Evolutionary conservation across 495 filamentous ascomycete species (phyloP).

Genomic region (Talaromyces borbonicus): DNA sequence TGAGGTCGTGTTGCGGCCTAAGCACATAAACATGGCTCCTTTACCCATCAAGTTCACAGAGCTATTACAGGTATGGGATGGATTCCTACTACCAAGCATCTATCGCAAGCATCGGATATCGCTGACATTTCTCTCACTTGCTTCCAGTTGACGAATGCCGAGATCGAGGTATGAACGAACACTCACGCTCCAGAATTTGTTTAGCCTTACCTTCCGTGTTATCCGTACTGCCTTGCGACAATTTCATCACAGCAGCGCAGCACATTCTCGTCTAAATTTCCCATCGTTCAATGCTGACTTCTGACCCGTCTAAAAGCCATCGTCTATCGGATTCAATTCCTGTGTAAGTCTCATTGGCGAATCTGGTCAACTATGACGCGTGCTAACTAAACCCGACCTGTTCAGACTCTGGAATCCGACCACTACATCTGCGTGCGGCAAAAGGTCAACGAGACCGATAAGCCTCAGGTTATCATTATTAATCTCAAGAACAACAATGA

Average conservation of each 20-base stretch:
- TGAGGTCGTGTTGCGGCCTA: constrained; percentile 40
- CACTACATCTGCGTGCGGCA: constrained; percentile 91
- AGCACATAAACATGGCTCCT: constrained; percentile 52
- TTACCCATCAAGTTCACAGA: constrained; percentile 94
- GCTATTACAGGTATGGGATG: constrained; percentile 83
- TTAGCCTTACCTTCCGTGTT: constrained; percentile 9
- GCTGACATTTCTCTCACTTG: constrained; percentile 10
- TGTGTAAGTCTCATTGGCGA: constrained; percentile 58
- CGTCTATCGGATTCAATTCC: constrained; percentile 90
- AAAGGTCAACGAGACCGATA: constrained; percentile 66
- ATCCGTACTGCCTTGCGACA: background rate
- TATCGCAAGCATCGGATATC: background rate
- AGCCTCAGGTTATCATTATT: constrained; percentile 91
- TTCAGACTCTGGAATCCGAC: constrained; percentile 93
- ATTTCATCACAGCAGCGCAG: background rate
- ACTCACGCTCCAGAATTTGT: no score
- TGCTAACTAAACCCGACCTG: constrained; percentile 11
- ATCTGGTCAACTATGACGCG: constrained; percentile 4
- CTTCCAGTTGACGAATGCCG: constrained; percentile 61
- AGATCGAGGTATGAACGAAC: constrained; percentile 58
- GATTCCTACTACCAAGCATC: no score
- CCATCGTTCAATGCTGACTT: constrained; percentile 29
- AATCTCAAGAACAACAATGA: constrained; percentile 93
- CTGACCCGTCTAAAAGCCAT: constrained; percentile 37
- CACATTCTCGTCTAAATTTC: background rate